These are phyloP conservation scores for Nicotiana noctiflora DNA, from an alignment of 257 asterid species.

Conservation along the genomic window DNA sequence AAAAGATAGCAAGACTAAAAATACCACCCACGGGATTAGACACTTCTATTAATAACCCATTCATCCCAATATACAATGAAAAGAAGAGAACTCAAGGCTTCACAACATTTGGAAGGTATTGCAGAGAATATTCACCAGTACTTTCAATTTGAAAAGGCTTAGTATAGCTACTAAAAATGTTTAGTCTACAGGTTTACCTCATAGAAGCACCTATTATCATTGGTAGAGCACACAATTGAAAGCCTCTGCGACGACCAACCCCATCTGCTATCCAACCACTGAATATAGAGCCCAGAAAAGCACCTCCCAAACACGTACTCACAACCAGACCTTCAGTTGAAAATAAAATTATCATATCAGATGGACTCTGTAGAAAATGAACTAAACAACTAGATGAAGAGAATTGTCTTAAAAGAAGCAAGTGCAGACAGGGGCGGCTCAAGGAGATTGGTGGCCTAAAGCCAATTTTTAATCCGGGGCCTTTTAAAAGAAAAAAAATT, in stretches of 20 bases:
- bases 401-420: background rate
- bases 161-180: background rate
- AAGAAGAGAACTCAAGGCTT: background rate
- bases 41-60: background rate
- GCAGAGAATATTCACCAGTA: background rate
- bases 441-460: too few relatives aligned
- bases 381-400: background rate
- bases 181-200: constrained; percentile 36
- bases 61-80: constrained; percentile 1
- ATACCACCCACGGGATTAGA: background rate
- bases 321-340: constrained; percentile 71
- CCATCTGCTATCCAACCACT: constrained; percentile 85
- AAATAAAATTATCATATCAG: constrained; percentile 15
- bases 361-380: background rate
- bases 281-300: constrained; percentile 71
- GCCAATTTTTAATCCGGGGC: too few relatives aligned
- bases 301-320: constrained; percentile 87
- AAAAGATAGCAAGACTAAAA: background rate
- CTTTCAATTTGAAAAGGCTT: background rate
- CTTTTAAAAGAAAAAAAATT: too few relatives aligned
- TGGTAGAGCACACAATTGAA: constrained; percentile 85
- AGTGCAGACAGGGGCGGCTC: too few relatives aligned
- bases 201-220: constrained; percentile 79
- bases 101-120: background rate
- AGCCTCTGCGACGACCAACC: constrained; percentile 75